A percentile compares a stretch with the other conserved stretches of the same genome.
These are phyloP conservation scores for Boletus pseudo-olivaceus DNA, from an alignment of 768 basidiomycete species.

Conservation along the genomic window DNA sequence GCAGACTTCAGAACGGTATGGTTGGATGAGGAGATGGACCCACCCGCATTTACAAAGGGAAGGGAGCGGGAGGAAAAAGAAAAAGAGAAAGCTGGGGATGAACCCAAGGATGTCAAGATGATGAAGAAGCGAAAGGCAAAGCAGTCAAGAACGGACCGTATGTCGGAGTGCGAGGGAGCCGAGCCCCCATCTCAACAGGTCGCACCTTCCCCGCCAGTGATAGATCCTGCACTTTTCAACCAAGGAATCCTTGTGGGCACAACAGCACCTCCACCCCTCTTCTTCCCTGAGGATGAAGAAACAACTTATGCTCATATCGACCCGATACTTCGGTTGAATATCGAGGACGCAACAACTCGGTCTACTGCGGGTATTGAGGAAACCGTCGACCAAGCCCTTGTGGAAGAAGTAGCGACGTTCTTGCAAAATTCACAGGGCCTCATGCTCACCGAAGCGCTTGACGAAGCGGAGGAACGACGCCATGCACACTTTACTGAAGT, in stretches of 20 bases:
- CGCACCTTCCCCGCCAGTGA: constrained; percentile 21
- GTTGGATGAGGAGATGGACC: constrained; percentile 90
- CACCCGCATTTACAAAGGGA: constrained; percentile 82
- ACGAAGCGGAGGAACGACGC: constrained; percentile 64
- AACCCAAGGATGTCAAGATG: constrained; percentile 22
- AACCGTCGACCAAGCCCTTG: constrained; percentile 57
- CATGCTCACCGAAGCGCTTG: constrained; percentile 57
- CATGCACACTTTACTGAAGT: constrained; percentile 45
- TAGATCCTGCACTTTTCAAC: constrained; percentile 60
- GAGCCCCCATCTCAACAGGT: constrained; percentile 15
- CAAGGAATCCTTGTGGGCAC: constrained; percentile 67
- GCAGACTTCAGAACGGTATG: constrained; percentile 88
- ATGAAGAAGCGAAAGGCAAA: constrained; percentile 35
- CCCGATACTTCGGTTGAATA: constrained; percentile 43
- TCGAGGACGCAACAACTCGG: constrained; percentile 12
- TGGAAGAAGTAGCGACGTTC: constrained; percentile 67
- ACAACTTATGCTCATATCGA: constrained; percentile 49
- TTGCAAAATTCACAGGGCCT: constrained; percentile 59
- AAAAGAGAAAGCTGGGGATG: constrained; percentile 38
- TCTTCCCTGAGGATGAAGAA: constrained; percentile 45
- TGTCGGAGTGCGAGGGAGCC: constrained; percentile 33
- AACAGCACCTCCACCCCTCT: constrained; percentile 35
- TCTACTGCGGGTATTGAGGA: constrained; percentile 48
- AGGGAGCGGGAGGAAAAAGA: constrained; percentile 65
- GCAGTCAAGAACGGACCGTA: constrained; percentile 39